These are phyloP conservation scores for Leucocoprinus leucothites DNA, from an alignment of 768 basidiomycete species.

Conservation along the genomic window DNA sequence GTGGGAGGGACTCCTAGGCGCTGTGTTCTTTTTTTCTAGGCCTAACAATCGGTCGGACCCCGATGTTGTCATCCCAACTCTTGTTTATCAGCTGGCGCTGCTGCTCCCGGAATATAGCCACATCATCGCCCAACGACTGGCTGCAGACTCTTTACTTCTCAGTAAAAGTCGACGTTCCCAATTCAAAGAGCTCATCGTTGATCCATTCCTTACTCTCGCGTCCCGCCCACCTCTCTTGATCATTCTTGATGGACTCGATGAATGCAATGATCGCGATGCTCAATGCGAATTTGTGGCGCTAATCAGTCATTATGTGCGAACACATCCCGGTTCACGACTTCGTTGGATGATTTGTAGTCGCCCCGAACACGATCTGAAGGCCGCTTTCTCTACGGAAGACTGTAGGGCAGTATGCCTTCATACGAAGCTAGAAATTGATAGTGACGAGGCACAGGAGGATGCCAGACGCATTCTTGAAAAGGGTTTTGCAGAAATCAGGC, in stretches of 20 bases:
- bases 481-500: background rate
- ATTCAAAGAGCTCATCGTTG: background rate
- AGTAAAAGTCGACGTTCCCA: background rate
- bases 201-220: background rate
- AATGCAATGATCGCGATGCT: background rate
- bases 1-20: background rate
- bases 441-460: background rate
- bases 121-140: background rate
- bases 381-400: background rate
- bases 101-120: background rate
- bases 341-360: background rate
- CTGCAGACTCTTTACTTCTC: background rate
- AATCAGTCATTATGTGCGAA: background rate
- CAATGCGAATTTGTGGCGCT: background rate
- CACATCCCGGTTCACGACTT: too few relatives aligned
- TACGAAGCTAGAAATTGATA: background rate
- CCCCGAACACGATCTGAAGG: background rate
- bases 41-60: background rate
- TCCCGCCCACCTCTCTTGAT: background rate
- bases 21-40: conserved; percentile 6
- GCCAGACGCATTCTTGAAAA: background rate
- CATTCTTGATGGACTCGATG: conserved; percentile 1
- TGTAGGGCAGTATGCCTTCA: background rate
- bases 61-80: background rate
- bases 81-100: background rate